phyloP scores from a whole-genome alignment of 129 eudicot genomes.

The Silybum marianum region DNA sequence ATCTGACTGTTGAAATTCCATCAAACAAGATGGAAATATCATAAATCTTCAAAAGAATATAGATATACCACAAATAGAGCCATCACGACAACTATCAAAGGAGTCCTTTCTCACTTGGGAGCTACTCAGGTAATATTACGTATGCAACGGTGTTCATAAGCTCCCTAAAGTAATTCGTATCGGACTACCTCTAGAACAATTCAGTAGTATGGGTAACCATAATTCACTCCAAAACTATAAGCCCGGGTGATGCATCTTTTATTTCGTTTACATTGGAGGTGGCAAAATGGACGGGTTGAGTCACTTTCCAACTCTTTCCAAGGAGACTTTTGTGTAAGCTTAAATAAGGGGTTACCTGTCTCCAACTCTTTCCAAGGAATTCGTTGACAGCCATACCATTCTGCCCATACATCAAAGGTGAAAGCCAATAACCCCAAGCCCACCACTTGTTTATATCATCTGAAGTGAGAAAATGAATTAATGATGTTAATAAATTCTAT shows the following conservation, averaged over 20 bases:
- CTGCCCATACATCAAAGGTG: constrained; percentile 93
- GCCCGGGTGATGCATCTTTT: not conserved
- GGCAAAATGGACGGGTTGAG: no score
- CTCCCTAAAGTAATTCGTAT: no score
- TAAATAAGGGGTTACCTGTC: constrained; percentile 46
- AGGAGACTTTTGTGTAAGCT: not conserved
- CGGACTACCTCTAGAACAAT: no score
- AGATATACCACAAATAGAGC: no score
- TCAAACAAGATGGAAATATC: no score
- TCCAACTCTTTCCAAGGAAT: constrained; percentile 88
- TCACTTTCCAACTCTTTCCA: no score
- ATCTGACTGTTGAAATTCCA: not conserved
- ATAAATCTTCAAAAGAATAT: no score
- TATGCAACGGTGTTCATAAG: no score
- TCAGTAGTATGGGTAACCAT: no score
- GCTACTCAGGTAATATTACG: no score
- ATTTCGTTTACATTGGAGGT: not conserved
- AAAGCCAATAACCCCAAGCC: constrained; percentile 92
- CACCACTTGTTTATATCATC: constrained; percentile 76
- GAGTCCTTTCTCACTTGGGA: no score
- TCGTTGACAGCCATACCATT: constrained; percentile 84
- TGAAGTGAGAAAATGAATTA: constrained; percentile 22
- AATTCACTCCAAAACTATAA: not conserved
- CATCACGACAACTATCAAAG: no score
- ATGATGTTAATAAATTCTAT: not conserved